These are phyloP conservation scores for Mucor irregularis DNA, from an alignment of 371 early-diverging fungal species.

Conservation along the genomic window DNA sequence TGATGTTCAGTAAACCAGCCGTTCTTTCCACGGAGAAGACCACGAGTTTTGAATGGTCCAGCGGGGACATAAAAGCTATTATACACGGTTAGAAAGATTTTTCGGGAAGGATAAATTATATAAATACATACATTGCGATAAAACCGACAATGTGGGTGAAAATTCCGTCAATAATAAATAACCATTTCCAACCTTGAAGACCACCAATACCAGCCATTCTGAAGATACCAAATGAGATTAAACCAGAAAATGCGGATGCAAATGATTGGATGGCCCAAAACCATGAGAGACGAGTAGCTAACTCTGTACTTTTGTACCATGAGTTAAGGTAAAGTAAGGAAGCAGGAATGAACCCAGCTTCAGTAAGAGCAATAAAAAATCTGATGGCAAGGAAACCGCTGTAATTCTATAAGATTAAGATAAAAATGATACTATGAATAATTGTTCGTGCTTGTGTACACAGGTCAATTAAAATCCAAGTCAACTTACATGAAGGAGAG, in stretches of 20 bases:
- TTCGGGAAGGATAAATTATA: background rate
- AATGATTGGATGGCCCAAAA: slow-evolving; percentile 62
- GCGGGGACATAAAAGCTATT: slow-evolving; percentile 48
- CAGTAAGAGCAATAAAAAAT: slow-evolving; percentile 34
- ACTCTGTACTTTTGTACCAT: slow-evolving; percentile 58
- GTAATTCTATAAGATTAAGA: slow-evolving; percentile 18
- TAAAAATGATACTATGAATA: background rate
- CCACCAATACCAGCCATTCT: slow-evolving; percentile 52
- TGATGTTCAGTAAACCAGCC: slow-evolving; percentile 44
- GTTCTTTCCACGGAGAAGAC: slow-evolving; percentile 32
- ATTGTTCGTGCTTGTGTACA: too few species aligned
- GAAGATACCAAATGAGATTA: slow-evolving; percentile 61
- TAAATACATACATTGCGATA: slow-evolving; percentile 34
- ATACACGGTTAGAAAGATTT: too few species aligned
- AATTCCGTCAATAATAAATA: slow-evolving; percentile 55
- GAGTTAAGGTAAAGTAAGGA: slow-evolving; percentile 54
- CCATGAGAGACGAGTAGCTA: slow-evolving; percentile 55
- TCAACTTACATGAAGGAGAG: slow-evolving; percentile 29
- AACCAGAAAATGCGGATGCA: slow-evolving; percentile 59
- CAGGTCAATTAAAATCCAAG: too few species aligned
- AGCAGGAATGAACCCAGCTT: slow-evolving; percentile 65
- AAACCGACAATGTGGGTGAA: slow-evolving; percentile 48
- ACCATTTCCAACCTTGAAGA: slow-evolving; percentile 61
- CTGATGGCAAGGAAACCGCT: slow-evolving; percentile 26
- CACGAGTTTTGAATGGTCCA: slow-evolving; percentile 37